phyloP scores from a whole-genome alignment of 768 basidiomycete species.

The Psilocybe cubensis region DNA sequence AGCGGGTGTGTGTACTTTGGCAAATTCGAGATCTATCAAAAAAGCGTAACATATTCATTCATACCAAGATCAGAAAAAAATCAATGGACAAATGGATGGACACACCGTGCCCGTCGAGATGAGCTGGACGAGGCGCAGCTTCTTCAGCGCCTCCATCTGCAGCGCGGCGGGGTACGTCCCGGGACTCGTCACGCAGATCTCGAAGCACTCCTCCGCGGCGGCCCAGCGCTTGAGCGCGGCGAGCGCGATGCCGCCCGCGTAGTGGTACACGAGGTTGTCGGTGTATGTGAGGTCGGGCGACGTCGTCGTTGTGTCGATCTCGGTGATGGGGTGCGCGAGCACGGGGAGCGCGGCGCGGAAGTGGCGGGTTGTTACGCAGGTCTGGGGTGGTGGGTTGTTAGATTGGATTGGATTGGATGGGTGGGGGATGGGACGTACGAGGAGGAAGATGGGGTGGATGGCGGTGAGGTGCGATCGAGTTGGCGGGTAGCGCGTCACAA shows the following conservation, averaged over 20 bases:
- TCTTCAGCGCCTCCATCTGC: constrained; percentile 88
- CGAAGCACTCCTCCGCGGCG: constrained; percentile 77
- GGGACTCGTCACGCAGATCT: constrained; percentile 73
- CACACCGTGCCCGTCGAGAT: constrained; percentile 75
- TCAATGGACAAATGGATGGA: neutral
- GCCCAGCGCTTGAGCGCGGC: constrained; percentile 67
- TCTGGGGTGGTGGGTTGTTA: constrained; percentile 36
- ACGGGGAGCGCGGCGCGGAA: constrained; percentile 64
- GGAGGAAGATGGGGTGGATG: constrained; percentile 70
- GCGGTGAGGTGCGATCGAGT: constrained; percentile 41
- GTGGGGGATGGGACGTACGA: constrained; percentile 41
- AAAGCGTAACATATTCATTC: neutral
- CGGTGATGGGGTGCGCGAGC: constrained; percentile 64
- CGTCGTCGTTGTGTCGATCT: constrained; percentile 50
- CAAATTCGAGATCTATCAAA: constrained; percentile 45
- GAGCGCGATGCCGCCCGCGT: constrained; percentile 74
- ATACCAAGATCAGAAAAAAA: neutral
- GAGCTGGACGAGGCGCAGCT: constrained; percentile 77
- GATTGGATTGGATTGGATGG: neutral
- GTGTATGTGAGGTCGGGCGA: constrained; percentile 67
- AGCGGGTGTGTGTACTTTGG: constrained; percentile 76
- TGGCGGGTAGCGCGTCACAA: constrained; percentile 48
- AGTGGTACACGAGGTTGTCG: constrained; percentile 87
- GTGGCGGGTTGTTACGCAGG: constrained; percentile 56
- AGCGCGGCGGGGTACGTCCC: constrained; percentile 63